Conservation (phyloP, 257 asterid species). For the Forsythia viridissima region DNA sequence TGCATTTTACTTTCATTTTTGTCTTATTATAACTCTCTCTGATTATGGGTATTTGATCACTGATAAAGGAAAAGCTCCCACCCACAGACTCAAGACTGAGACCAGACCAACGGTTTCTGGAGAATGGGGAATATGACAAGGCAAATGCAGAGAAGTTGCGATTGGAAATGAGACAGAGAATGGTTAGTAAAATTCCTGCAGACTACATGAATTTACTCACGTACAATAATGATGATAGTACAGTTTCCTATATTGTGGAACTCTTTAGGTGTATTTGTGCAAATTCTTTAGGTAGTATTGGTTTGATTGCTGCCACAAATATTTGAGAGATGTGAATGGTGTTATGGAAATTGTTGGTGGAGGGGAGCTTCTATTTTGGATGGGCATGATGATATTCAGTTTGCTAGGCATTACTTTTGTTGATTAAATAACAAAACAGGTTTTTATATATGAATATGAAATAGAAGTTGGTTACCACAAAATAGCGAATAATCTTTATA, state of each 20-base stretch:
- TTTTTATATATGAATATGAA: neutral
- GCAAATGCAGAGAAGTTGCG: constrained; percentile 90
- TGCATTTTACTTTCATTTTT: constrained; percentile 27
- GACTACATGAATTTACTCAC: neutral
- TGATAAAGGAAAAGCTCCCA: constrained; percentile 91
- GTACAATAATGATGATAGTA: neutral
- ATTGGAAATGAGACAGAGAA: constrained; percentile 82
- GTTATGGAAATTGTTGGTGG: neutral
- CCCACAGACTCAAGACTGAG: constrained; percentile 98
- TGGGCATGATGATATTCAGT: neutral
- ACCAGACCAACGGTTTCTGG: constrained; percentile 89
- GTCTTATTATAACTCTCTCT: constrained; percentile 44
- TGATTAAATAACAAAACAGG: neutral
- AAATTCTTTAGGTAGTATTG: neutral
- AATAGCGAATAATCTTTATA: neutral
- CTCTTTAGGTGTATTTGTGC: neutral
- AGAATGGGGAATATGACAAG: constrained; percentile 86
- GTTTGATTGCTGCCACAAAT: neutral
- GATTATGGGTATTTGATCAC: constrained; percentile 49
- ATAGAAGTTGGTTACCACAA: neutral
- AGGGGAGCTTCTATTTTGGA: neutral
- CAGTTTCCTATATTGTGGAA: neutral
- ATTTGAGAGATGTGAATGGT: neutral
- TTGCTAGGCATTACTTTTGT: neutral
- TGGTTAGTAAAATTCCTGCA: constrained; percentile 41